These are phyloP conservation scores for Gaultheria prostrata DNA, from an alignment of 148 eudicot genomes.

Conservation along the genomic window DNA sequence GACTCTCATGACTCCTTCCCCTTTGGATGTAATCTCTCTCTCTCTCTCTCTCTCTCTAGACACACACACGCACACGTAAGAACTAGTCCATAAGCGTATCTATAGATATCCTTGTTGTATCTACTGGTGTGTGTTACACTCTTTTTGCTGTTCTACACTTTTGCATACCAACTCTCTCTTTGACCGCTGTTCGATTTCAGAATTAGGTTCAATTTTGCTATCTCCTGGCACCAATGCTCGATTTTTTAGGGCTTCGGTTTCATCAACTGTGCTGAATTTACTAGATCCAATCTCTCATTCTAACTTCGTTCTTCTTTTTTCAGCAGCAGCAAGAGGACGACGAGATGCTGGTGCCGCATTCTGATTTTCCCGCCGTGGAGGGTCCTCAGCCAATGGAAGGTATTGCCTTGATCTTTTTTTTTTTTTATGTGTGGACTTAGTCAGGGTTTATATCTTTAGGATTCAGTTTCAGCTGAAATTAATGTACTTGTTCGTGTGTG, in stretches of 20 bases:
- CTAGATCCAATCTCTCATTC: slow-evolving; percentile 25
- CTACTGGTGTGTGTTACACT: slow-evolving; percentile 3
- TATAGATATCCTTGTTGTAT: background rate
- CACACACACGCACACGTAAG: background rate
- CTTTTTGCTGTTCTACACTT: background rate
- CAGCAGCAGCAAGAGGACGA: slow-evolving; percentile 30
- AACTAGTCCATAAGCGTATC: background rate
- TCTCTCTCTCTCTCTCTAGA: slow-evolving; percentile 1
- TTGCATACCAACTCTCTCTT: background rate
- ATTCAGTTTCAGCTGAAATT: background rate
- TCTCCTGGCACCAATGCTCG: background rate
- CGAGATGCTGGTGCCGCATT: slow-evolving; percentile 42
- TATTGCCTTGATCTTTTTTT: slow-evolving; percentile 1
- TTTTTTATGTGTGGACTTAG: background rate
- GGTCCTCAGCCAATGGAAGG: slow-evolving; percentile 42
- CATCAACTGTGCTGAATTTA: slow-evolving; percentile 4
- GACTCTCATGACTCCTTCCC: slow-evolving; percentile 32
- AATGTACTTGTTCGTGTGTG: background rate
- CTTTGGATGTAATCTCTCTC: slow-evolving; percentile 22
- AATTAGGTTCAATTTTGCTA: background rate
- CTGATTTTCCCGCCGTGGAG: slow-evolving; percentile 22
- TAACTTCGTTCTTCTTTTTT: background rate
- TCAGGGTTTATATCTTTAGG: background rate
- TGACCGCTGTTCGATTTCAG: background rate
- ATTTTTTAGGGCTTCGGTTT: slow-evolving; percentile 11